Evolutionary conservation across 306 rosid species (phyloP).

Genomic region (Prunus campanulata): DNA sequence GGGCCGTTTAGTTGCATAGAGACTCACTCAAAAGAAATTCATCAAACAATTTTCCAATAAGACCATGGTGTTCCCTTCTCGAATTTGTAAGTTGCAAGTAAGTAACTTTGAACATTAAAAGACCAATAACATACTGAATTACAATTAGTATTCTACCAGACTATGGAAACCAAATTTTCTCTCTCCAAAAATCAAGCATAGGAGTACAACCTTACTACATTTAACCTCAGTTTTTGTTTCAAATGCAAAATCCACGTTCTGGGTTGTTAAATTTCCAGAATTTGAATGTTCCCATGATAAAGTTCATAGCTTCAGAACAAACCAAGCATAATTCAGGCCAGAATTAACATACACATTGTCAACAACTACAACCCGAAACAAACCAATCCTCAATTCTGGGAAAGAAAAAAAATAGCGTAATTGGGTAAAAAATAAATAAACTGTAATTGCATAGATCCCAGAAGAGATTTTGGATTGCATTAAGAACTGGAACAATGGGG

Average conservation of each 20-base stretch:
- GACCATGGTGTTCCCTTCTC: background rate
- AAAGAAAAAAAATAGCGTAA: background rate
- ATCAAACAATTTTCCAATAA: background rate
- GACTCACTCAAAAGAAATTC: background rate
- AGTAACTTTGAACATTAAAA: background rate
- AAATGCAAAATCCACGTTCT: background rate
- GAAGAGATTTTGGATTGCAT: background rate
- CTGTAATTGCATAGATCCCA: background rate
- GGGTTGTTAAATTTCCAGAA: background rate
- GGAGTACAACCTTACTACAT: background rate
- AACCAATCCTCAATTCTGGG: background rate
- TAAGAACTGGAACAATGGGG: background rate
- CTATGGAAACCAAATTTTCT: background rate
- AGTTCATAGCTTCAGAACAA: background rate
- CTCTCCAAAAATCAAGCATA: background rate
- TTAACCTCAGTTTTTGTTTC: background rate
- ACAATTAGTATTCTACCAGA: background rate
- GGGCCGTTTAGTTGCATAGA: background rate
- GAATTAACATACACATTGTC: background rate
- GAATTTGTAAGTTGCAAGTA: background rate
- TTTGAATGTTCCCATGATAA: background rate
- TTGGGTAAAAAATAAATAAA: background rate
- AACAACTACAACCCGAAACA: background rate
- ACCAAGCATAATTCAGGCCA: background rate
- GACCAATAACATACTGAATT: background rate